Evolutionary conservation across 2,329 filamentous ascomycete species (phyloP).

Genomic region (Triangularia verruculosa): DNA sequence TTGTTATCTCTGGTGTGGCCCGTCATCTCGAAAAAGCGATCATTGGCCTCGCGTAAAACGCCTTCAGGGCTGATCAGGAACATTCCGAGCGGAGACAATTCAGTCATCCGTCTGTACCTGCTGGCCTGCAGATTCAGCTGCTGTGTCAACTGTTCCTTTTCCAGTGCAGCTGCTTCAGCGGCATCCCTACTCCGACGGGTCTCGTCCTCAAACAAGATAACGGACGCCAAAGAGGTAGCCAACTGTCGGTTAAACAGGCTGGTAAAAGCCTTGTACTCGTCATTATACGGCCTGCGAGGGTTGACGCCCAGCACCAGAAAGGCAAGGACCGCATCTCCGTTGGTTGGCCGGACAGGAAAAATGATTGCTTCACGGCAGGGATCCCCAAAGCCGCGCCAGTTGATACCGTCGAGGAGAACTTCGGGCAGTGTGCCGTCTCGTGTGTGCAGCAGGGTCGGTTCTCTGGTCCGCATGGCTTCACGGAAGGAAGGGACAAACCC

Average conservation of each 20-base stretch:
- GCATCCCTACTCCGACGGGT: conserved; percentile 56
- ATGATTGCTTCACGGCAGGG: conserved; percentile 62
- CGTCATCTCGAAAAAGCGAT: conserved; percentile 51
- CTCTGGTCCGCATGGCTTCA: conserved; percentile 37
- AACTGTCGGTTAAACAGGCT: conserved; percentile 54
- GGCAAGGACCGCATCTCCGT: conserved; percentile 62
- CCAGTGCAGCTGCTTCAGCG: conserved; percentile 63
- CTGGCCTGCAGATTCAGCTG: conserved; percentile 45
- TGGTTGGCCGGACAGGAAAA: conserved; percentile 67
- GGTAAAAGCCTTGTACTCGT: conserved; percentile 68
- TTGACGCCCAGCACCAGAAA: conserved; percentile 70
- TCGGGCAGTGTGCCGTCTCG: conserved; percentile 54
- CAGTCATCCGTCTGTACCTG: conserved; percentile 54
- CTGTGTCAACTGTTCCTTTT: conserved; percentile 50
- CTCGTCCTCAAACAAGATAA: conserved; percentile 69
- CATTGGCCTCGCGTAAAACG: conserved; percentile 49
- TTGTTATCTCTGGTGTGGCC: conserved; percentile 38
- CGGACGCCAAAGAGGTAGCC: conserved; percentile 66
- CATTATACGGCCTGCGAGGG: conserved; percentile 67
- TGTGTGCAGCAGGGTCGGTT: conserved; percentile 41
- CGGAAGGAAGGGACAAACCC: conserved; percentile 41
- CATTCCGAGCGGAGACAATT: conserved; percentile 54
- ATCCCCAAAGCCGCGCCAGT: conserved; percentile 62
- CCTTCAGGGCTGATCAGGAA: conserved; percentile 52
- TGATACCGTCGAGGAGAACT: conserved; percentile 55